These are phyloP conservation scores for Aegilops bicornis DNA, from an alignment of 176 grass and related monocot species.

Conservation along the genomic window DNA sequence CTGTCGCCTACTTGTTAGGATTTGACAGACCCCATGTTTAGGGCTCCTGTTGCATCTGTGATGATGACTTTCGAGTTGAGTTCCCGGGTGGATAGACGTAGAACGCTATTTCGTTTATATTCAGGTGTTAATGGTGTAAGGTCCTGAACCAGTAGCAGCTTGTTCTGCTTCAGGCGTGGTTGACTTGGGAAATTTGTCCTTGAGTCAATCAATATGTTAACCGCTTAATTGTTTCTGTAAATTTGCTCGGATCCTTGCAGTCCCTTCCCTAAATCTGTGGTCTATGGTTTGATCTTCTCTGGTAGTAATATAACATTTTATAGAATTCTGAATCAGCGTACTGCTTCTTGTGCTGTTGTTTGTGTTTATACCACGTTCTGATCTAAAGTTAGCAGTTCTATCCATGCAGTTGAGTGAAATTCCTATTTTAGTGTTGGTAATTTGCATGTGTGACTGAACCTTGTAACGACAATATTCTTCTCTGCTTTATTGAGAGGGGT, in stretches of 20 bases:
- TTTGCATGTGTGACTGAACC: not conserved
- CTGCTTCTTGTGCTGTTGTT: not conserved
- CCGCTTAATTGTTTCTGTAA: not conserved
- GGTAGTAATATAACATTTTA: not conserved
- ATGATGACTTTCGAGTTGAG: not conserved
- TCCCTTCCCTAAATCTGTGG: not conserved
- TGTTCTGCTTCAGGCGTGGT: not conserved
- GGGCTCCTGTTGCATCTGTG: not conserved
- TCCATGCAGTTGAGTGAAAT: not conserved
- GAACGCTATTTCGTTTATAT: not conserved
- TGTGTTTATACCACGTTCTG: not conserved
- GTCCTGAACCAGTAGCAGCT: not conserved
- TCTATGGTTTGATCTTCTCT: not conserved
- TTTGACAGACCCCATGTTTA: not conserved
- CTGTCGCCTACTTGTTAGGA: not conserved
- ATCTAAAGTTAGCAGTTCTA: not conserved
- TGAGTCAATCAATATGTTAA: not conserved
- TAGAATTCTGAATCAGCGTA: not conserved
- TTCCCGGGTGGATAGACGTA: not conserved
- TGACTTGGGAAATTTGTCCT: not conserved
- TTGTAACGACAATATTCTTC: not conserved
- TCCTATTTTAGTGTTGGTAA: not conserved
- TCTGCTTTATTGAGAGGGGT: not conserved
- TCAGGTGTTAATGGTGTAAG: not conserved
- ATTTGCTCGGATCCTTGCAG: not conserved